Percentiles rank a stretch among this genome's conserved stretches.
phyloP scores from a whole-genome alignment of 495 filamentous ascomycete genomes.

The Aspergillus ellipticus region DNA sequence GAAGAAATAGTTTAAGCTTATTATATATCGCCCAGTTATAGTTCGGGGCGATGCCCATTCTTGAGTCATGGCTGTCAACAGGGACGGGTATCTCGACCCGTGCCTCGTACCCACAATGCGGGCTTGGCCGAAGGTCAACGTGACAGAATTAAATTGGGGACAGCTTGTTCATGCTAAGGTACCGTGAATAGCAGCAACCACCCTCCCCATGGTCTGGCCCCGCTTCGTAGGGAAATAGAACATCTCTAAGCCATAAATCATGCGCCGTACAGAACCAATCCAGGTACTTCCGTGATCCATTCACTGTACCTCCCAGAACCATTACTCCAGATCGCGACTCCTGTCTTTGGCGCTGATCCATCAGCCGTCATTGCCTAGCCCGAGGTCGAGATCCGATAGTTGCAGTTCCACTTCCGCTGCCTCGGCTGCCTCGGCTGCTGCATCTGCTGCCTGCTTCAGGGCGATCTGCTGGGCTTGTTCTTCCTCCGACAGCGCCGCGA shows the following conservation, averaged over 20 bases:
- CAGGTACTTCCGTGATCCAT: neutral
- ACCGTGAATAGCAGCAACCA: too few species aligned
- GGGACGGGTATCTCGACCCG: too few species aligned
- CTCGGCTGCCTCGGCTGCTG: neutral
- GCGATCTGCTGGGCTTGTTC: constrained; percentile 48
- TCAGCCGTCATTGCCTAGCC: neutral
- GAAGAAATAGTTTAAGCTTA: too few species aligned
- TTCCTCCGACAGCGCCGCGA: constrained; percentile 40
- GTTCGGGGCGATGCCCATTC: too few species aligned
- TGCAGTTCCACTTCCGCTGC: neutral
- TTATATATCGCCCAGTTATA: too few species aligned
- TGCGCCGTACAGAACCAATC: neutral
- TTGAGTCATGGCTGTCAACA: too few species aligned
- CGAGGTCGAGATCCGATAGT: neutral
- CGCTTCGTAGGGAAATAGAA: neutral
- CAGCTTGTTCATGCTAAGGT: too few species aligned
- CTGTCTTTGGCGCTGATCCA: too few species aligned
- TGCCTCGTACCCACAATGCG: too few species aligned
- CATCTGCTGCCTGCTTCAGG: constrained; percentile 7
- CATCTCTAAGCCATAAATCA: neutral
- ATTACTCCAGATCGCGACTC: neutral
- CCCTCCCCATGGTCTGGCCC: too few species aligned
- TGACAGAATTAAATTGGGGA: too few species aligned
- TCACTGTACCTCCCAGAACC: neutral
- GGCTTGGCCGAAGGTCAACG: too few species aligned